Evolutionary conservation across 768 basidiomycete genomes (phyloP), one percentile per base, ranked within the genome.

Genomic region (Mycena albidolilacea): DNA sequence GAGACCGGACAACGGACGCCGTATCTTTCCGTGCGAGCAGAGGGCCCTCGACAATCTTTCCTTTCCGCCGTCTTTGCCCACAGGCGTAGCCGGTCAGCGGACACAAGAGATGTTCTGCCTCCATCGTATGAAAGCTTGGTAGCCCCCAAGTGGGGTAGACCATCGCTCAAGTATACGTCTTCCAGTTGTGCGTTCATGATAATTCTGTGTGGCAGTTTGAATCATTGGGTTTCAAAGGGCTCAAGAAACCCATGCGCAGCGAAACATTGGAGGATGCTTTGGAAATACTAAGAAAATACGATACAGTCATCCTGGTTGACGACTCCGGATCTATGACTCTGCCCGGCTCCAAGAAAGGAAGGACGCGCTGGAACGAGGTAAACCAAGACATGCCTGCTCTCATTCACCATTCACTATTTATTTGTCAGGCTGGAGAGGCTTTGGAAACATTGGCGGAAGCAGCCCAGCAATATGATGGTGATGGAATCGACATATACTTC

Each of bases 401-500:
- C 37, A 67, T 17, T 48, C 30, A 55, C 21, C 37, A 41, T 58
- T 21, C 41, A 43, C 23, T 54, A 44, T 38, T 21, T 35, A 35
- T 65, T 55, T 44, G 44, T 21, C 19, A 90, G 87, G 86, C 89
- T 2, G 76, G 80, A 54, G 77, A 83, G 21, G 89, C 89, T 2
- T 81, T 92, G 39, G 84, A 85, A 52, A 78, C 81, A 3, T 82
- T 93, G 11, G 90, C 89, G 14, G 81, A 84, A 8, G 80, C 81
- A 7, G 90, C 90, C 0, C 79, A 84, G 1, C 71, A 79, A 50
- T 91, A 92, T 64, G 91, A 91, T 72, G 77, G 73, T 7, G 87
- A 91, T 69, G 92, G 92, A 3, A 87, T 93, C 50, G 91, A 92
- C 70, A 83, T 92, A 5, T 80, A 89, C 74, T 93, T 93, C 80